A percentile compares a stretch with the other conserved stretches of the same genome.
phyloP scores from a whole-genome alignment of 805 yeast genomes.

The Cyberlindnera amylophila region DNA sequence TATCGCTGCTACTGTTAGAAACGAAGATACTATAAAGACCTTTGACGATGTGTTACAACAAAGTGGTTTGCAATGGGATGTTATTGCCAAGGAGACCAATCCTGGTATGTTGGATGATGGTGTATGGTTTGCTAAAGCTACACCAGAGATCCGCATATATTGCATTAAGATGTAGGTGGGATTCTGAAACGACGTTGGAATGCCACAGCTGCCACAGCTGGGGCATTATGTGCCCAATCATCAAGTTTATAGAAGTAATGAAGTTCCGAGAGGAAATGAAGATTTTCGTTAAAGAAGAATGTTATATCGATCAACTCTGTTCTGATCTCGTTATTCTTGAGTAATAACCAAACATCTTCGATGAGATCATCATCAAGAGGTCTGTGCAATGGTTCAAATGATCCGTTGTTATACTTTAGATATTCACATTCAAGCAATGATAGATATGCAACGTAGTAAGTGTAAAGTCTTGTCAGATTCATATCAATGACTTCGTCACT shows the following conservation, averaged over 20 bases:
- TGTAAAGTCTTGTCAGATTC: conserved; percentile 3
- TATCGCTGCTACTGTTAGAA: conserved; percentile 77
- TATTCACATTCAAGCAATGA: conserved; percentile 4
- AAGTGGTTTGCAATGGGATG: conserved; percentile 19
- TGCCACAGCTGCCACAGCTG: conserved; percentile 1
- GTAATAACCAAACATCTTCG: neutral
- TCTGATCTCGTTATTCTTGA: conserved; percentile 1
- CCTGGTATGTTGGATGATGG: conserved; percentile 2
- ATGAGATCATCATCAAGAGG: neutral
- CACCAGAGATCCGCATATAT: conserved; percentile 11
- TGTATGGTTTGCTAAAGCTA: conserved; percentile 4
- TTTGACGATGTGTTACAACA: conserved; percentile 38
- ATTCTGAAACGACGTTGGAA: conserved; percentile 7
- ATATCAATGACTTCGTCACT: neutral
- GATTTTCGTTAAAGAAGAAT: conserved; percentile 3
- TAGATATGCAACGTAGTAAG: conserved; percentile 6
- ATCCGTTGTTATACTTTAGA: conserved; percentile 1
- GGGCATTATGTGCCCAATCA: neutral
- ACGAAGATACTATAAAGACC: conserved; percentile 42
- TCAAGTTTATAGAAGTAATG: conserved; percentile 12
- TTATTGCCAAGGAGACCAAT: conserved; percentile 5
- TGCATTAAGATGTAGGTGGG: conserved; percentile 3
- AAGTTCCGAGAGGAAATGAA: conserved; percentile 8
- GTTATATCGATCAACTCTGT: neutral
- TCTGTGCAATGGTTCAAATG: neutral